Evolutionary conservation across 1,139 yeast genomes (phyloP).

Genomic region (Yarrowia galli): DNA sequence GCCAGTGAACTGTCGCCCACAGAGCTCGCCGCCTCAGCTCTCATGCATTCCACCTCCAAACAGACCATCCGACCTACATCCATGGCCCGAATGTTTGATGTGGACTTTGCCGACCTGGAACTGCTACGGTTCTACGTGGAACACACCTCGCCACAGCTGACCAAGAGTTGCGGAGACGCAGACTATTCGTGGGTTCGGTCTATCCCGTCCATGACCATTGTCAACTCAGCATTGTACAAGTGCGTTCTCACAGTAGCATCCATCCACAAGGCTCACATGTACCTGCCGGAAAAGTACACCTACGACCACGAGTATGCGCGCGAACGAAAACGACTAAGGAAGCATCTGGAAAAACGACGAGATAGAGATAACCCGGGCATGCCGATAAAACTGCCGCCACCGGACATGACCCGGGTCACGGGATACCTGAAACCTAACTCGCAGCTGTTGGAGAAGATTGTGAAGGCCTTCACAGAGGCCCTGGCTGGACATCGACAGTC

Average conservation of each 20-base stretch:
- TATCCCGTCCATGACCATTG: conserved; percentile 35
- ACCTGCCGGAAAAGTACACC: conserved; percentile 31
- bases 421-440: conserved; percentile 35
- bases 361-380: conserved; percentile 8
- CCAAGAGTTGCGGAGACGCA: conserved; percentile 31
- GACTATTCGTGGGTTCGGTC: conserved; percentile 37
- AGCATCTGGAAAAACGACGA: conserved; percentile 26
- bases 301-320: conserved; percentile 34
- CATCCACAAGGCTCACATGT: conserved; percentile 38
- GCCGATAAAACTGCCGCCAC: conserved; percentile 32
- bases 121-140: conserved; percentile 36
- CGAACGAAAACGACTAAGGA: conserved; percentile 28
- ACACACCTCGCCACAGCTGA: conserved; percentile 32
- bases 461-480: conserved; percentile 31
- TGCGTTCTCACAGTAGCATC: conserved; percentile 34
- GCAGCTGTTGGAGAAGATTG: conserved; percentile 31
- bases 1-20: conserved; percentile 26
- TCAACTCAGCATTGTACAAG: conserved; percentile 32
- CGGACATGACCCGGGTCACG: conserved; percentile 34
- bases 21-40: conserved; percentile 30
- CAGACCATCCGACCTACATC: conserved; percentile 25
- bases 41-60: conserved; percentile 31
- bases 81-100: conserved; percentile 36
- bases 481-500: conserved; percentile 28
- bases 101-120: conserved; percentile 38